phyloP scores from a whole-genome alignment of 1,284 basidiomycete species.

The Phenoliferia sp. region DNA sequence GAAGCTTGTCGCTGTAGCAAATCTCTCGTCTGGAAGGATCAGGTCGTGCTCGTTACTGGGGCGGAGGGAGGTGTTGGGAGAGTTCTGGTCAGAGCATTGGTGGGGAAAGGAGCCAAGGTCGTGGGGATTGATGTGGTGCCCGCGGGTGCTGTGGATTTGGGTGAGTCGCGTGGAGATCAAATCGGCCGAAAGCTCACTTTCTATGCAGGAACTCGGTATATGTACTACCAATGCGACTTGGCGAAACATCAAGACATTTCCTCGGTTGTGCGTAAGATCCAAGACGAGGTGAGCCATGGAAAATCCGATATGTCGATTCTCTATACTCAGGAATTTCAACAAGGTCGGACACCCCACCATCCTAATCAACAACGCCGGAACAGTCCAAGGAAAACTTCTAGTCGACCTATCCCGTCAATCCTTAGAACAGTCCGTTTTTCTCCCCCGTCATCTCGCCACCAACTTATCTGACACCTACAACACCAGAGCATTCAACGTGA shows the following conservation, averaged over 20 bases:
- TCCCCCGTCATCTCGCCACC: neutral
- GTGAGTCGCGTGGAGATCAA: neutral
- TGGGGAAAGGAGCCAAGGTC: neutral
- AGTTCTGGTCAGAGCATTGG: neutral
- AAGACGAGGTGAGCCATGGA: neutral
- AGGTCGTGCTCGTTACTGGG: conserved; percentile 1
- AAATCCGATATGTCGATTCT: neutral
- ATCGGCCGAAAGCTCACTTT: too few species aligned
- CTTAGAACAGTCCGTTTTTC: neutral
- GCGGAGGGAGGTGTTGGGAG: neutral
- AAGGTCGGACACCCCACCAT: conserved; percentile 29
- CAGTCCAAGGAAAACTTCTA: conserved; percentile 35
- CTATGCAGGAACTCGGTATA: neutral
- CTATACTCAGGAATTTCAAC: too few species aligned
- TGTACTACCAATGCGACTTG: neutral
- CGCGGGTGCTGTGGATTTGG: neutral
- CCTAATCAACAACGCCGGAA: conserved; percentile 41
- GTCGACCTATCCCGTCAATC: conserved; percentile 4
- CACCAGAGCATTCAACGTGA: conserved; percentile 33
- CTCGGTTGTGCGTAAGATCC: neutral
- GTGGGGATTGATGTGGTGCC: neutral
- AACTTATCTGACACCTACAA: neutral
- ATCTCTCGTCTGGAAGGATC: neutral
- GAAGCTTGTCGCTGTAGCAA: neutral
- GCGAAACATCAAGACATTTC: neutral